These are phyloP conservation scores for Rosa rugosa DNA, from an alignment of 306 rosid genomes.

Conservation along the genomic window DNA sequence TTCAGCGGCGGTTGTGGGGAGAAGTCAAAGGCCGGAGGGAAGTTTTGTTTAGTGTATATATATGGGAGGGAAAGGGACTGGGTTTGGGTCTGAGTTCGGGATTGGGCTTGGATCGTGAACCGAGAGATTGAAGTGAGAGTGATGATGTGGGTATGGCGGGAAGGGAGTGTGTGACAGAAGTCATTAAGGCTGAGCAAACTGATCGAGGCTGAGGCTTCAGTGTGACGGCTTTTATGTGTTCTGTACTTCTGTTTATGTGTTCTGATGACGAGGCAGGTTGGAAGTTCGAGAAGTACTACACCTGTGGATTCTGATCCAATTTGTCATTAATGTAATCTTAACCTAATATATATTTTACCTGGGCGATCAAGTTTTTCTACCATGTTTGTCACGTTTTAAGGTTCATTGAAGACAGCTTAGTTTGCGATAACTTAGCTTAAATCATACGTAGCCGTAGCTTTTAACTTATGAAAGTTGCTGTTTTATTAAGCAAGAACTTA, in stretches of 20 bases:
- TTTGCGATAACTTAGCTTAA: too few species aligned
- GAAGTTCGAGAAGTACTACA: background rate
- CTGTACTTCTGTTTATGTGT: background rate
- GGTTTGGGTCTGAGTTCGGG: background rate
- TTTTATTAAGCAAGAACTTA: too few species aligned
- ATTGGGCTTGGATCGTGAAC: background rate
- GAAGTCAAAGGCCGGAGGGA: background rate
- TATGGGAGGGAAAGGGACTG: background rate
- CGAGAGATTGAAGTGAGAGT: background rate
- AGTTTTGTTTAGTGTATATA: background rate
- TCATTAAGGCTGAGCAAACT: slow-evolving; percentile 9
- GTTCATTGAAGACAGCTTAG: too few species aligned
- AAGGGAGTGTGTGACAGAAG: slow-evolving; percentile 13
- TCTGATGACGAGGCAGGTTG: background rate
- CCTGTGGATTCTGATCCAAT: background rate
- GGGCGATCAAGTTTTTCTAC: too few species aligned
- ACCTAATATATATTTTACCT: background rate
- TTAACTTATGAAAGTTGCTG: too few species aligned
- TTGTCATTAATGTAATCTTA: background rate
- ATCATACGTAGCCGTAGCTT: too few species aligned
- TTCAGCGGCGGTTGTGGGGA: background rate
- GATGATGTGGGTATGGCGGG: slow-evolving; percentile 12
- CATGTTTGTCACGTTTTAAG: too few species aligned
- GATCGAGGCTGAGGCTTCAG: background rate
- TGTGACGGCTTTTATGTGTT: background rate